Percentiles rank a stretch among this genome's conserved stretches.
phyloP scores from a whole-genome alignment of 2,329 filamentous ascomycete species.

The Calonectria montana region DNA sequence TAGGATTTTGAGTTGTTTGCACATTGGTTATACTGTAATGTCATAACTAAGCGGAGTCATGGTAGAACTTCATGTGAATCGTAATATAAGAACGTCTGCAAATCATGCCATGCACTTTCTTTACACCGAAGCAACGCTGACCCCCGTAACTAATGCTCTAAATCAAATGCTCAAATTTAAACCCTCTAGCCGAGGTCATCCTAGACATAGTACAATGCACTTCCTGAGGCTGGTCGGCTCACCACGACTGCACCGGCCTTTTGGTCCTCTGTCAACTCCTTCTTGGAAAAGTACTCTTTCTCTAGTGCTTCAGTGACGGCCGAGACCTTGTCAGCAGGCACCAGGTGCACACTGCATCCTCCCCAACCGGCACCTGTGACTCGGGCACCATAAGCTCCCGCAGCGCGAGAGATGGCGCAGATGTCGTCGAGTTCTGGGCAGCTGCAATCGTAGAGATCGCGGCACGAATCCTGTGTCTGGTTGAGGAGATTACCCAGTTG shows the following conservation, averaged over 20 bases:
- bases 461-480: conserved; percentile 87
- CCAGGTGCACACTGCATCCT: conserved; percentile 93
- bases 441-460: conserved; percentile 90
- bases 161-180: neutral
- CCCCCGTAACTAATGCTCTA: neutral
- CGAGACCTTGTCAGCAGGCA: conserved; percentile 84
- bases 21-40: neutral
- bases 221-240: conserved; percentile 85
- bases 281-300: conserved; percentile 83
- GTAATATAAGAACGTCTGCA: neutral
- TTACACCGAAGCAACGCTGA: neutral
- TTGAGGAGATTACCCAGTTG: conserved; percentile 88
- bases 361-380: conserved; percentile 97
- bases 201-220: conserved; percentile 61
- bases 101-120: neutral
- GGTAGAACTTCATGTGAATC: neutral
- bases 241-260: conserved; percentile 85
- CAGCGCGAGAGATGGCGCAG: conserved; percentile 80
- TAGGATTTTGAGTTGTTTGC: neutral
- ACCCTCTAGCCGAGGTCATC: conserved; percentile 37
- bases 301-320: conserved; percentile 82
- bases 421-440: conserved; percentile 93
- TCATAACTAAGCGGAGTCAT: neutral
- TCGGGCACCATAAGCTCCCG: conserved; percentile 86
- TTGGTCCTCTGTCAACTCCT: conserved; percentile 75